Base-by-base conservation (phyloP, 2,329 filamentous ascomycete species). In the Penicillium sp. region DNA sequence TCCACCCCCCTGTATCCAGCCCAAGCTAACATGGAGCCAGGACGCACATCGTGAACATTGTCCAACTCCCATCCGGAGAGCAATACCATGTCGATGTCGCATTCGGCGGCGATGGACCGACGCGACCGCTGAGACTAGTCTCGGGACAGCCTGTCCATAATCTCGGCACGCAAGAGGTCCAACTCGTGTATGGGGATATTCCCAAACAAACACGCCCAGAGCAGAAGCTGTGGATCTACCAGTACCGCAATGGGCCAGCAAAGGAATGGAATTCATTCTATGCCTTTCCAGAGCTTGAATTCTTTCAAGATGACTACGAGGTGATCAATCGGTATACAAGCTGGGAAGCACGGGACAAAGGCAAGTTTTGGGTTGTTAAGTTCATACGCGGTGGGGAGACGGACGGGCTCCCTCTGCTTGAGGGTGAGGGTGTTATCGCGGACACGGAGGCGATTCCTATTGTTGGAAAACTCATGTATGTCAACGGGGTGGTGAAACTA, bases 21-120 rank as follows among this genome's bases (percentile, higher is more conserved):
- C 8, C 3, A 11, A 11, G 17, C 25, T 61, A 28, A 61, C 45
- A 15, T 11, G 37, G n/a, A 28, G 2, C 10, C 55, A 80, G 78
- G 74, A 77, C 81, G 15, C 85, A 88, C 68, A 81, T 86, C 35
- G 80, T 86, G 43, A 84, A 84, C 67, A 83, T 87, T 35, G 77
- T 86, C 39, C 80, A 79, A 1, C 72, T 88, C 7, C 71, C 77
- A 31, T 70, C 76, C 4, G 79, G 77, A 17, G 65, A 73, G 2
- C 76, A 78, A 58, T 88, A 82, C 70, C 76, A 80, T 45, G 66
- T 84, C 1, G 87, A 89, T 67, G 83, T 84, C 5, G 83, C 79
- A 2, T 89, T 89, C 66, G 87, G 87, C 37, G 84, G 86, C 10
- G 84, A 88, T 66, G 85, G 85, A 3, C 77, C 84, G 1, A 86